phyloP scores from a whole-genome alignment of 345 rosid genomes.

The Jatropha curcas region DNA sequence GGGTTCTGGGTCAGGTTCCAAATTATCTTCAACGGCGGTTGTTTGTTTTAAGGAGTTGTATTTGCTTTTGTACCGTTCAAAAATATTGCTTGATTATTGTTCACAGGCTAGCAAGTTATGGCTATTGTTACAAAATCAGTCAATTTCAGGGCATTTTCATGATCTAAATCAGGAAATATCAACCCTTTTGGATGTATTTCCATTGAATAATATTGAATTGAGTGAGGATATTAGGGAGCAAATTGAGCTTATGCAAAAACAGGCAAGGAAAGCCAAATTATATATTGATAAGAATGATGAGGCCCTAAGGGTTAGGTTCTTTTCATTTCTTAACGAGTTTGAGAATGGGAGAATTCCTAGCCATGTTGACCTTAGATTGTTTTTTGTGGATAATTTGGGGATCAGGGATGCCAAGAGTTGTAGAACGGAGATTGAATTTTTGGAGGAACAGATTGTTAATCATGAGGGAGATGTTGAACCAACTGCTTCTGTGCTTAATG shows the following conservation, averaged over 20 bases:
- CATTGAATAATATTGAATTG: constrained; percentile 50
- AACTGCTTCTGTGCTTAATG: constrained; percentile 71
- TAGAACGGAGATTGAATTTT: constrained; percentile 71
- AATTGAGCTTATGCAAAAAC: constrained; percentile 63
- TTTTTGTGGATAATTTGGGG: constrained; percentile 62
- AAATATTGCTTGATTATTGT: constrained; percentile 81
- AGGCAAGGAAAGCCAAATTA: constrained; percentile 55
- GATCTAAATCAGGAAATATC: constrained; percentile 84
- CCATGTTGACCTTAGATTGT: constrained; percentile 36
- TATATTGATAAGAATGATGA: constrained; percentile 74
- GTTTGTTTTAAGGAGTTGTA: constrained; percentile 90
- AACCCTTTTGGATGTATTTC: constrained; percentile 91
- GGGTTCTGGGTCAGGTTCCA: constrained; percentile 45
- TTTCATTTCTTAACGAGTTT: constrained; percentile 61
- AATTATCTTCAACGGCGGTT: constrained; percentile 46
- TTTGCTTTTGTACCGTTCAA: constrained; percentile 78
- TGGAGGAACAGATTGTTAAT: constrained; percentile 90
- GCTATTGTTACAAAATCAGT: constrained; percentile 78
- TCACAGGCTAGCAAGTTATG: constrained; percentile 81
- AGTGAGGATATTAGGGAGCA: constrained; percentile 83
- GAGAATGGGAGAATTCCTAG: constrained; percentile 61
- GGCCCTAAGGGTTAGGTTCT: constrained; percentile 49
- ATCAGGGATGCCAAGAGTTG: constrained; percentile 62
- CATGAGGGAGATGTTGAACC: constrained; percentile 90
- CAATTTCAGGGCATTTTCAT: constrained; percentile 90